Evolutionary conservation across 306 rosid species (phyloP), one percentile per base, ranked within the genome.

Genomic region (Cucurbita pepo): DNA sequence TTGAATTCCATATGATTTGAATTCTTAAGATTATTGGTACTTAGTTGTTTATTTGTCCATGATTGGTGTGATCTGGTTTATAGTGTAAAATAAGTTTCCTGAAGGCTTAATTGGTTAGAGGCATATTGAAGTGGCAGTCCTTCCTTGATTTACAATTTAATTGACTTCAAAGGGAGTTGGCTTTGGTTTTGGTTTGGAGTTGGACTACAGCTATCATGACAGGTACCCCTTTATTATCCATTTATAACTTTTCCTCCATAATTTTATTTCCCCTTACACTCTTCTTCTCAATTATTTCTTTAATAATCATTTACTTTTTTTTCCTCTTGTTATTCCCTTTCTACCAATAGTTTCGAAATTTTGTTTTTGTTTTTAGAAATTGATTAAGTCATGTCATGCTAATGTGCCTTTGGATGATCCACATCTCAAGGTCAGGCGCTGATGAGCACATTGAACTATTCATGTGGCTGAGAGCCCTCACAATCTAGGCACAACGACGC

Each of bases 201-300:
- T 67, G 73, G 73, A 67, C 56, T 21, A 50, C 73, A 67, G 73
- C 73, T 67, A 67, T 67, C 73, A 22, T 47, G 73, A 47, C 56
- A 67, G 56, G 73, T 67, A 64, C 53, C 10, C 10, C 12, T 65
- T 4, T 21, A 16, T 67, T 67, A 12, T 45, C 56, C 22, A 67
- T 67, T 67, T 67, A 30, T 4, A 63, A 8, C 51, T 41, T 63
- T 63, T 64, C 34, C 71, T 18, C 16, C 0, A n/a, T n/a, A n/a
- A 62, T 38, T 62, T 62, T n/a, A 38, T 3, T 38, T 15, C 6
- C 48, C 30, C 30, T 62, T 62, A 0, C 50, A 16, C 69, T 62
- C 69, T 36, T 10, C 4, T 47, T 56, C 61, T 56, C 2, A 54
- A 55, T 10, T 45, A 30, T 30, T 30, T 30, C 34, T 30, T 30